Evolutionary conservation across 2,329 filamentous ascomycete genomes (phyloP), one percentile per base, ranked within the genome.

Genomic region (Cladosporium sp.): DNA sequence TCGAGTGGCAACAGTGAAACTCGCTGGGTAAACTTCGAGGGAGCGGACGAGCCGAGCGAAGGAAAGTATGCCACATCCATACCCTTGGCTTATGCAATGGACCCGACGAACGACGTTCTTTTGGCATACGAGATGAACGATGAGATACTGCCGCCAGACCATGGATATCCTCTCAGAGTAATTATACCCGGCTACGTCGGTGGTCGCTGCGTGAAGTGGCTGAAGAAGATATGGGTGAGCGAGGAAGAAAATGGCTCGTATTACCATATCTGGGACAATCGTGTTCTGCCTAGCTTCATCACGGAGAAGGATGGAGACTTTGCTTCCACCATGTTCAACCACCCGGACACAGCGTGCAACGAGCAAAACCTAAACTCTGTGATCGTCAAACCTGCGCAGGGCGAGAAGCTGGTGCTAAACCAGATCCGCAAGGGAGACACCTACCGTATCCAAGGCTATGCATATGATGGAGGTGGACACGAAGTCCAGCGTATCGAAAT

Each of bases 101-200:
- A 80, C 63, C 63, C 71, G 0, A 64, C 62, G 4, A 79, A 79
- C 64, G 79, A 81, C 62, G 77, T 80, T 12, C 66, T 82, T 1
- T 68, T 82, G 9, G 85, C 86, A 0, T 88, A 84, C 63, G 70
- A 77, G 58, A 77, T 77, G 74, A 77, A 77, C 53, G 69, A 74
- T 57, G 56, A 64, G 4, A 70, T 68, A 0, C 56, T 77, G 5
- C 73, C 74, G 1, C 71, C 74, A 8, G 74, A 77, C 51, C 75
- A 78, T 63, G 75, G 75, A 3, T 77, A 73, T 61, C 75, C 75
- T 1, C 60, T 77, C 1, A 69, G 75, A n/a, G 28, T 75, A 4
- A 63, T 78, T 7, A 69, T 77, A 25, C 75, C 75, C 13, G 75
- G 75, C 9, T 75, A 70, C 48, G 71, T 76, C 6, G 75, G 75